A percentile compares a stretch with the other conserved stretches of the same genome.
These are phyloP conservation scores for Globisporangium solare DNA, from an alignment of 352 stramenopile species.

Conservation along the genomic window DNA sequence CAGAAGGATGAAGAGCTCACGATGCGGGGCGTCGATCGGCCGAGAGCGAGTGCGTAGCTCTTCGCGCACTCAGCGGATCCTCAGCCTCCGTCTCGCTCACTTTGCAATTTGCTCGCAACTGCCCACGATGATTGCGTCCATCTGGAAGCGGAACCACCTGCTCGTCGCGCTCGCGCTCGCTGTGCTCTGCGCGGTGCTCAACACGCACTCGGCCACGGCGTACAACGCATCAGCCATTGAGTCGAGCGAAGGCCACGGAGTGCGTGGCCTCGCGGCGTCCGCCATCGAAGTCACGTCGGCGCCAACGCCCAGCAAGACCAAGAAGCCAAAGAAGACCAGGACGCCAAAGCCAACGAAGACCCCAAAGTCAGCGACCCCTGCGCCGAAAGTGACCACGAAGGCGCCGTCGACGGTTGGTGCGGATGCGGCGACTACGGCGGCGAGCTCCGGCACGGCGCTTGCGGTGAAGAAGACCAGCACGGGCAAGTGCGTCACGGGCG, in stretches of 20 bases:
- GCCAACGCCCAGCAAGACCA: not conserved
- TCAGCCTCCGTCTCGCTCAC: too few species aligned
- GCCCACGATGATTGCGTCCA: not conserved
- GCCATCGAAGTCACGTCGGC: not conserved
- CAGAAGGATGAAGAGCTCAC: too few species aligned
- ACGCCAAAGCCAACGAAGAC: not conserved
- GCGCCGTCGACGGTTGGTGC: not conserved
- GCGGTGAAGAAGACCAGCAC: not conserved
- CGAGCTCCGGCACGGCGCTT: not conserved
- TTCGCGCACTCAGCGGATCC: too few species aligned
- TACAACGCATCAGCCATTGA: not conserved
- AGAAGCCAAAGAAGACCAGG: constrained; percentile 6
- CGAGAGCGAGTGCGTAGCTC: too few species aligned
- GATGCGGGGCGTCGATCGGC: too few species aligned
- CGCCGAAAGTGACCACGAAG: not conserved
- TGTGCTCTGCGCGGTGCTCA: not conserved
- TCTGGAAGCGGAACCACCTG: constrained; percentile 3
- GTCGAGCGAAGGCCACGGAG: not conserved
- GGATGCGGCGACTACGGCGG: not conserved
- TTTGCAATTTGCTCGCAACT: too few species aligned
- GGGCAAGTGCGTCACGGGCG: constrained; percentile 19
- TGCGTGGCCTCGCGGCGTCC: not conserved
- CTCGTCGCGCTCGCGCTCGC: constrained; percentile 3
- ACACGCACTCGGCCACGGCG: not conserved
- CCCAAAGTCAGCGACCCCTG: not conserved